Evolutionary conservation across 148 eudicot genomes (phyloP).

Genomic region (Rhododendron vialii): DNA sequence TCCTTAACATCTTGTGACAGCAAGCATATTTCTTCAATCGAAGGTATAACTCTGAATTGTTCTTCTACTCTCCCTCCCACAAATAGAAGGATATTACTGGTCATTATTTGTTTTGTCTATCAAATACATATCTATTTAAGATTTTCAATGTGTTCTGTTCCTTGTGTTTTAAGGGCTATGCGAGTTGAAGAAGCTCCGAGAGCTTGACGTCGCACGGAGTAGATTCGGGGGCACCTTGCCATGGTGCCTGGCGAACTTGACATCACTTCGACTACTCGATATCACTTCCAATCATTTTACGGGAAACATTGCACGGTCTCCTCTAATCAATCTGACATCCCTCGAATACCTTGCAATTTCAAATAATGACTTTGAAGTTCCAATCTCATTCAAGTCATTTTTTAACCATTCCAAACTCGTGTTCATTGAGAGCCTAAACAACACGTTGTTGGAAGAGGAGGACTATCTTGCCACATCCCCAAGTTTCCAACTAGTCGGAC

Average conservation of each 20-base stretch:
- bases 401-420: not conserved
- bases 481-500: slow-evolving; percentile 9
- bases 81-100: not conserved
- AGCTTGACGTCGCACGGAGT: no score
- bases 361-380: slow-evolving; percentile 2
- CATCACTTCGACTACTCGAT: not conserved
- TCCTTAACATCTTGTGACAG: not conserved
- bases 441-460: not conserved
- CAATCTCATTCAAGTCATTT: not conserved
- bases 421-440: not conserved
- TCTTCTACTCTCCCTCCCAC: not conserved
- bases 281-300: not conserved
- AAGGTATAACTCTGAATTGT: not conserved
- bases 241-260: not conserved
- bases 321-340: not conserved
- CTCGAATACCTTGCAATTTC: slow-evolving; percentile 8
- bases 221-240: not conserved
- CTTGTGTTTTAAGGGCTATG: not conserved
- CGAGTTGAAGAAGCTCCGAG: not conserved
- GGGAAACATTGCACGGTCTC: not conserved
- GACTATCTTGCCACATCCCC: not conserved
- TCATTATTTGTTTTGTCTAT: not conserved
- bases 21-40: not conserved
- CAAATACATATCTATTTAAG: not conserved
- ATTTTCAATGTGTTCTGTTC: not conserved